These are phyloP conservation scores for Cladophialophora chaetospira DNA, from an alignment of 2,329 filamentous ascomycete species.

Conservation along the genomic window DNA sequence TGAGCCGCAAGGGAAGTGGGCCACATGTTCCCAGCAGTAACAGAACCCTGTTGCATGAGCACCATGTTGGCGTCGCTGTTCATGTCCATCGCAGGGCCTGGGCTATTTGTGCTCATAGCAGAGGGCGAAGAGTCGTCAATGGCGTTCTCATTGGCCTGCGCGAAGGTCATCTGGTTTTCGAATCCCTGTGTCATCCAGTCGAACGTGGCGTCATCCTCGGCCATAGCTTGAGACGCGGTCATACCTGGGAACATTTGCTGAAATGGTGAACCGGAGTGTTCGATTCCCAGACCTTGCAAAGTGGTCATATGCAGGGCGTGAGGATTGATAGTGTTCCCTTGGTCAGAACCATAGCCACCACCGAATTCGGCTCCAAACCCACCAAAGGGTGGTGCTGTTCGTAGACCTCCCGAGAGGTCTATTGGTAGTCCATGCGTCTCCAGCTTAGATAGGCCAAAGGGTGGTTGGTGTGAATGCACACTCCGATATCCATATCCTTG, in stretches of 20 bases:
- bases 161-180: slow-evolving; percentile 73
- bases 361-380: slow-evolving; percentile 68
- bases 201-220: slow-evolving; percentile 72
- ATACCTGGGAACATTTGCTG: slow-evolving; percentile 56
- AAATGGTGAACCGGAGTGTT: slow-evolving; percentile 46
- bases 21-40: slow-evolving; percentile 66
- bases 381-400: slow-evolving; percentile 76
- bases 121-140: slow-evolving; percentile 94
- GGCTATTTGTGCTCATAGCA: slow-evolving; percentile 91
- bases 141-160: slow-evolving; percentile 71
- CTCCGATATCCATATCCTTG: slow-evolving; percentile 66
- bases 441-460: slow-evolving; percentile 75
- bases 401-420: slow-evolving; percentile 67
- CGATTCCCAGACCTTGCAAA: slow-evolving; percentile 55
- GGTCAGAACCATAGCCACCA: slow-evolving; percentile 54
- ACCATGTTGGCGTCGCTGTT: slow-evolving; percentile 71
- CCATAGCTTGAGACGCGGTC: slow-evolving; percentile 57
- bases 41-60: slow-evolving; percentile 28
- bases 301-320: slow-evolving; percentile 79
- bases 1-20: slow-evolving; percentile 69
- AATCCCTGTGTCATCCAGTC: slow-evolving; percentile 79
- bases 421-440: slow-evolving; percentile 74
- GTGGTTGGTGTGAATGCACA: slow-evolving; percentile 70
- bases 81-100: slow-evolving; percentile 85
- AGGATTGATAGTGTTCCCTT: slow-evolving; percentile 64